Evolutionary conservation across 371 early-diverging fungal species (phyloP).

Genomic region (Mucor ambiguus): DNA sequence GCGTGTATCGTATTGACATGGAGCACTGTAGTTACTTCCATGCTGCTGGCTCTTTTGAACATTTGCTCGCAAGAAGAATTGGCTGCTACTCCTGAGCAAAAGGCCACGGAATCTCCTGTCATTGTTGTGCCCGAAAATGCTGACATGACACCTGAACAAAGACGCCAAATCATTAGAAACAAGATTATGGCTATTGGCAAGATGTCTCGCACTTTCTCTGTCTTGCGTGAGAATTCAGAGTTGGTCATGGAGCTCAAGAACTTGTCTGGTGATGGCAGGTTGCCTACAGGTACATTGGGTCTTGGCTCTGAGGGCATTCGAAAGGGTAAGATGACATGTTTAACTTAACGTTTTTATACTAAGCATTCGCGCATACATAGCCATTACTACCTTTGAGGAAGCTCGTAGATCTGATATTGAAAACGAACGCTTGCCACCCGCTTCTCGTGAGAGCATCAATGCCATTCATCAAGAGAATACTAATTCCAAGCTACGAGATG

Average conservation of each 20-base stretch:
- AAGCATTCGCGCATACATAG: slow-evolving; percentile 22
- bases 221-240: slow-evolving; percentile 89
- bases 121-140: slow-evolving; percentile 5
- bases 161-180: slow-evolving; percentile 77
- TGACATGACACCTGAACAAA: slow-evolving; percentile 44
- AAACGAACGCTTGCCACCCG: slow-evolving; percentile 93
- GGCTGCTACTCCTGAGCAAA: slow-evolving; percentile 35
- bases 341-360: background rate
- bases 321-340: slow-evolving; percentile 47
- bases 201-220: slow-evolving; percentile 86
- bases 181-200: slow-evolving; percentile 94
- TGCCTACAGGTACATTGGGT: slow-evolving; percentile 87
- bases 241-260: slow-evolving; percentile 90
- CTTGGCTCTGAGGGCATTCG: slow-evolving; percentile 91
- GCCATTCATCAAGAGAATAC: slow-evolving; percentile 49
- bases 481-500: slow-evolving; percentile 38
- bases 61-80: slow-evolving; percentile 85
- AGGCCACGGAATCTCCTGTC: slow-evolving; percentile 29
- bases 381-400: slow-evolving; percentile 91
- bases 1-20: background rate
- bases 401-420: slow-evolving; percentile 86
- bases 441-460: slow-evolving; percentile 45
- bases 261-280: slow-evolving; percentile 72
- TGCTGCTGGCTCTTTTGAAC: slow-evolving; percentile 91
- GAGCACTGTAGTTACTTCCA: slow-evolving; percentile 75